A percentile compares a stretch with the other conserved stretches of the same genome.
These are phyloP conservation scores for Viola pubescens DNA, from an alignment of 441 rosid species.

Conservation along the genomic window DNA sequence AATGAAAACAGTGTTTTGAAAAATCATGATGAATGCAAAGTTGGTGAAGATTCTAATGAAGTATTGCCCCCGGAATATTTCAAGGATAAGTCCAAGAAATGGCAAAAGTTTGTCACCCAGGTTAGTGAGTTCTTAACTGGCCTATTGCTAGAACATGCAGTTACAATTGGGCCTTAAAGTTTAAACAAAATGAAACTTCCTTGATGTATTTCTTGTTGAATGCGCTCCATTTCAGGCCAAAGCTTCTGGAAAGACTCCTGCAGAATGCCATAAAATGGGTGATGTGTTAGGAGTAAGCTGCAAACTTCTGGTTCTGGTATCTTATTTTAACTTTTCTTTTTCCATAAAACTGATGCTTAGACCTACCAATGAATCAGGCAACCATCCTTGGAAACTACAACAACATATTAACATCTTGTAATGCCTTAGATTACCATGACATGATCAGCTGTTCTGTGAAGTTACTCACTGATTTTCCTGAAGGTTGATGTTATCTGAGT, in stretches of 20 bases:
- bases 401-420: slow-evolving; percentile 60
- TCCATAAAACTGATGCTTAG: slow-evolving; percentile 23
- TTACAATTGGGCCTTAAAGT: not conserved
- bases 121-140: slow-evolving; percentile 29
- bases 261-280: slow-evolving; percentile 51
- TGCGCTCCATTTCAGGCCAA: slow-evolving; percentile 54
- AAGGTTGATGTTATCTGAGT: slow-evolving; percentile 43
- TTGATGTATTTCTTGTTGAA: slow-evolving; percentile 2
- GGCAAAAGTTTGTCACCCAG: slow-evolving; percentile 91
- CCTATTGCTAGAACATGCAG: not conserved
- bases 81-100: slow-evolving; percentile 78
- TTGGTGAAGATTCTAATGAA: slow-evolving; percentile 31
- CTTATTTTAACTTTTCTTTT: slow-evolving; percentile 16
- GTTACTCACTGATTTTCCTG: slow-evolving; percentile 70
- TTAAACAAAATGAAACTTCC: not conserved
- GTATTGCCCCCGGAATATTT: slow-evolving; percentile 40
- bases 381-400: slow-evolving; percentile 62
- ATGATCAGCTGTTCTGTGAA: slow-evolving; percentile 74
- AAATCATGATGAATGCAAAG: slow-evolving; percentile 29
- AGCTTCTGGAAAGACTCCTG: slow-evolving; percentile 82
- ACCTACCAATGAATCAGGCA: slow-evolving; percentile 53
- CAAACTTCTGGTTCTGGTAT: slow-evolving; percentile 17
- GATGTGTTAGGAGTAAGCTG: slow-evolving; percentile 79
- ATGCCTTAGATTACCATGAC: slow-evolving; percentile 96
- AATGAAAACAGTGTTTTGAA: slow-evolving; percentile 37